phyloP scores from a whole-genome alignment of 1,139 yeast species.

The Schizosaccharomyces versatilis region DNA sequence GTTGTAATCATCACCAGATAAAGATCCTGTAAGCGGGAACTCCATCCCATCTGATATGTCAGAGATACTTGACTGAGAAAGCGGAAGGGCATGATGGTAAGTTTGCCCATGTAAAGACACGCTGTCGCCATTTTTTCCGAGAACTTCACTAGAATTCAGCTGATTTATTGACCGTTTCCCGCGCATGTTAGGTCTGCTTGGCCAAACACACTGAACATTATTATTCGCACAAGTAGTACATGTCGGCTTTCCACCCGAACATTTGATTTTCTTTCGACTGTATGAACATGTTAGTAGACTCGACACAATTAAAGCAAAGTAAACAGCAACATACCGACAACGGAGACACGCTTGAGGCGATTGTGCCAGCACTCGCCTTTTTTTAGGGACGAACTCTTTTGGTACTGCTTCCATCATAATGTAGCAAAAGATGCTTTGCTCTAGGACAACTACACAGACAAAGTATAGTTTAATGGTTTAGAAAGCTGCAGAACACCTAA shows the following conservation, averaged over 20 bases:
- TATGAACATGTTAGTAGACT: no score
- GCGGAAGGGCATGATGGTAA: neutral
- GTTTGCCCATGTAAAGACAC: neutral
- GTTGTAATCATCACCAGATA: neutral
- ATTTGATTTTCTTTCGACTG: neutral
- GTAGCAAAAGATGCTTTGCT: neutral
- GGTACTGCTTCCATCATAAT: neutral
- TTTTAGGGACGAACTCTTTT: neutral
- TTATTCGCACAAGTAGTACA: neutral
- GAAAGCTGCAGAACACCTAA: no score
- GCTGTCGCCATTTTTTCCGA: neutral
- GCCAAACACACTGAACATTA: neutral
- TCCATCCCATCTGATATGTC: neutral
- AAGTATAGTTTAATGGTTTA: neutral
- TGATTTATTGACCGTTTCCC: neutral
- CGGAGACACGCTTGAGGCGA: neutral
- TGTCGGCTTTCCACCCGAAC: constrained; percentile 1
- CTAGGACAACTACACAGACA: constrained; percentile 16
- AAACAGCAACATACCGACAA: neutral
- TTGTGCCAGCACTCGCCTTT: neutral
- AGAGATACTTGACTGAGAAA: neutral
- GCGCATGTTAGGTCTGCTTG: neutral
- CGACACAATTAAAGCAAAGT: no score
- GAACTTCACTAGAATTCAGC: no score
- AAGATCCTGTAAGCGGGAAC: neutral